phyloP scores from a whole-genome alignment of 495 filamentous ascomycete genomes.

The Talaromyces trachyspermus region DNA sequence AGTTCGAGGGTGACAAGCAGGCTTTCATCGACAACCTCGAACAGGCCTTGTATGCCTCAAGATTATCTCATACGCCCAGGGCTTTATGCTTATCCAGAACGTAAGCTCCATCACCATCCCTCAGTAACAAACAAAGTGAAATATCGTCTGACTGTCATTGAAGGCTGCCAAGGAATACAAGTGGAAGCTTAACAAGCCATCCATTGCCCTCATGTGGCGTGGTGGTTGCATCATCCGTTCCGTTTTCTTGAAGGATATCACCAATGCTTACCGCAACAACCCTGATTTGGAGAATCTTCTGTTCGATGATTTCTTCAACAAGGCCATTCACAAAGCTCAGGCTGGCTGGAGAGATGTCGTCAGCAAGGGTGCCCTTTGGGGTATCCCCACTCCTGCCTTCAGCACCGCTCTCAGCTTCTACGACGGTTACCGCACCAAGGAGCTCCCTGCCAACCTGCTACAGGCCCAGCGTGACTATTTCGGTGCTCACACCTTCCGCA shows the following conservation, averaged over 20 bases:
- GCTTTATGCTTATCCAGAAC: constrained; percentile 99
- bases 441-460: constrained; percentile 93
- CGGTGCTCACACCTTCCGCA: constrained; percentile 94
- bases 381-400: constrained; percentile 93
- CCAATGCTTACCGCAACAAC: constrained; percentile 87
- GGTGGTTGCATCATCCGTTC: constrained; percentile 99
- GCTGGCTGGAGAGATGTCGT: constrained; percentile 93
- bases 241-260: constrained; percentile 99
- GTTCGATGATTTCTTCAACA: constrained; percentile 99
- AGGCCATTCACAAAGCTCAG: constrained; percentile 95
- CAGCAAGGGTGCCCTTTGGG: constrained; percentile 82
- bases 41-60: constrained; percentile 97
- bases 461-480: constrained; percentile 99
- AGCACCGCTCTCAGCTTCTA: constrained; percentile 95
- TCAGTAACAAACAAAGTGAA: too few species aligned
- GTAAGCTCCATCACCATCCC: constrained; percentile 43
- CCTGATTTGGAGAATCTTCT: constrained; percentile 95
- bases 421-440: constrained; percentile 92
- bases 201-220: constrained; percentile 99
- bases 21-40: constrained; percentile 93
- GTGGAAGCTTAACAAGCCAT: constrained; percentile 99
- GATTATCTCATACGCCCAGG: constrained; percentile 99
- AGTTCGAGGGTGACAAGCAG: constrained; percentile 84
- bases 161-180: constrained; percentile 88
- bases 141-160: constrained; percentile 2